phyloP scores from a whole-genome alignment of 2,329 filamentous ascomycete species.

The Diaporthe ilicicola region DNA sequence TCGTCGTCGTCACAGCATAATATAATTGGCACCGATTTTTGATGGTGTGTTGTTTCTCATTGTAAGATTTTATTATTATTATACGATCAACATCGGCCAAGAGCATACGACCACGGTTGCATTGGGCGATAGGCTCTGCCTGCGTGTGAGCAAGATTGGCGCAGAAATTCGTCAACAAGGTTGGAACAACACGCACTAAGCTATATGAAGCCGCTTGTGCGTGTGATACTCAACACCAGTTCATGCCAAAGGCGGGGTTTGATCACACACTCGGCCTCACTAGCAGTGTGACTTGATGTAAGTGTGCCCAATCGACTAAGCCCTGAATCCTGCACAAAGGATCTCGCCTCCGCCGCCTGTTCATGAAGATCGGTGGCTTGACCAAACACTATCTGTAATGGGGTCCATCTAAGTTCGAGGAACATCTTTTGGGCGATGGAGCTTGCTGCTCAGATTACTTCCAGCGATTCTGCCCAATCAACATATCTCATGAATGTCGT shows the following conservation, averaged over 20 bases:
- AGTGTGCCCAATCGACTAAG: background rate
- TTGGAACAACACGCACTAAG: background rate
- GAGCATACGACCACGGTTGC: background rate
- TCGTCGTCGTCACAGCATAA: background rate
- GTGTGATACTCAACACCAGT: too few relatives aligned
- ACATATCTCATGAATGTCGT: background rate
- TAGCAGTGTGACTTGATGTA: too few relatives aligned
- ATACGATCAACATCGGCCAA: background rate
- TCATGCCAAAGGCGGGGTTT: background rate
- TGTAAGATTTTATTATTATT: background rate
- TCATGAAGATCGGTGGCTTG: background rate
- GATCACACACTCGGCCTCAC: background rate
- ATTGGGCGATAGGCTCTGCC: background rate
- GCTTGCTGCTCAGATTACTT: background rate
- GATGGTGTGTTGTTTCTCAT: background rate
- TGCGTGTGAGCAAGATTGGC: background rate
- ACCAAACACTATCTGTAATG: too few relatives aligned
- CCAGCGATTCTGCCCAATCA: too few relatives aligned
- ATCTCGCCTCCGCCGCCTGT: background rate
- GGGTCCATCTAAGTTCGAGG: background rate
- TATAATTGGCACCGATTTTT: background rate
- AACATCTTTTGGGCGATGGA: background rate
- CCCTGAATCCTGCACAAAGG: background rate
- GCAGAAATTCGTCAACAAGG: background rate
- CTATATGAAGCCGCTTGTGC: background rate